Conservation (phyloP, 345 rosid genomes). For the Leavenworthia alabamica region DNA sequence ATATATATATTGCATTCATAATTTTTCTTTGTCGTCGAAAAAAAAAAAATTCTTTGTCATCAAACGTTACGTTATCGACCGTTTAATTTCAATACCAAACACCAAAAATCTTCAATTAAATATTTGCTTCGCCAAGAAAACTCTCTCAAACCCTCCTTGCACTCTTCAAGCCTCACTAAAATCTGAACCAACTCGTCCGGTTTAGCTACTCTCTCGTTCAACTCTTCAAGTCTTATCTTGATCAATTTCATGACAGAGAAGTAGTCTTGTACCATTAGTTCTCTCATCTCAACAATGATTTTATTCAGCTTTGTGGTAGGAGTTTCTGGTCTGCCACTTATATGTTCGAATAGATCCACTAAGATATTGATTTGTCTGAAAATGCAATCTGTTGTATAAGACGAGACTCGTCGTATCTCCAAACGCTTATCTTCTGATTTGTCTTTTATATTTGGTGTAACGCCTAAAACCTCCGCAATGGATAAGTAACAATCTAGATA, state of each 20-base stretch:
- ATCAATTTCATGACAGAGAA: conserved; percentile 12
- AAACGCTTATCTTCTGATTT: background rate
- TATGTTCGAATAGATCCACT: conserved; percentile 11
- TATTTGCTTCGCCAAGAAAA: conserved; percentile 15
- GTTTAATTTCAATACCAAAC: background rate
- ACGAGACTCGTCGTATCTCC: conserved; percentile 1
- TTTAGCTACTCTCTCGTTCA: conserved; percentile 1
- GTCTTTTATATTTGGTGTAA: background rate
- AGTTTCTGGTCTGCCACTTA: conserved; percentile 1
- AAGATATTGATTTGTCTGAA: conserved; percentile 2
- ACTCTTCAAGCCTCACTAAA: conserved; percentile 4
- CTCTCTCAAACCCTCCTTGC: conserved; percentile 5
- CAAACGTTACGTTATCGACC: too few species aligned
- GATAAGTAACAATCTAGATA: conserved; percentile 10
- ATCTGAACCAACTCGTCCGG: background rate
- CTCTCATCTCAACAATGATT: background rate
- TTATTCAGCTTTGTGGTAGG: background rate
- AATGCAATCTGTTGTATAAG: conserved; percentile 5
- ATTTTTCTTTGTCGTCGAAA: too few species aligned
- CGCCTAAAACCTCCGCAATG: conserved; percentile 11
- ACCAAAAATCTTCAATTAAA: conserved; percentile 18
- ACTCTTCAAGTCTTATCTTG: conserved; percentile 12
- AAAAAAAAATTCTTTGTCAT: too few species aligned
- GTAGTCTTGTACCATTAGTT: conserved; percentile 4
- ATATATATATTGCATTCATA: too few species aligned